Evolutionary conservation across 768 basidiomycete species (phyloP), one percentile per base, ranked within the genome.

Genomic region (Leccinum subtestaceum): DNA sequence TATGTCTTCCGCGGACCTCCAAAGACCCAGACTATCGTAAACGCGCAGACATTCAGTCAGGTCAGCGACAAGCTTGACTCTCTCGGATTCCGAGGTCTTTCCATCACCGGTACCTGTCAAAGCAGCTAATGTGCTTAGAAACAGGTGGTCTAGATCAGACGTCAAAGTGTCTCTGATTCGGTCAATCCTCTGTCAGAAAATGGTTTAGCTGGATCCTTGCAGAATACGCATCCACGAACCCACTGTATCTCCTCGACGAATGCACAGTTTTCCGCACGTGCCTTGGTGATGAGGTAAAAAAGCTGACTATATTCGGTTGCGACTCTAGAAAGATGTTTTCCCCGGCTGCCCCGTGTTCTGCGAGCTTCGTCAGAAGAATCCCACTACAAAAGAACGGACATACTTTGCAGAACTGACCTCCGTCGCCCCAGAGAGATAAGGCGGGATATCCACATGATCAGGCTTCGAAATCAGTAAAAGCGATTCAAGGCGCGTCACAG

Each of bases 221-320:
- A 58, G 27, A 62, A 34, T 19, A 57, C 34, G 65, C 61, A 64
- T 63, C 70, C 59, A 80, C 78, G 72, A 70, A 98, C 96, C 83
- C 89, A 91, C 80, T 93, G 87, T 5, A 95, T 81, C 63, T 91
- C 88, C 56, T 87, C 82, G 3, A 96, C 85, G 63, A 93, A 95
- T 2, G 78, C 83, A 62, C 93, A 94, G 2, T 84, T 82, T 65
- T 95, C 90, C 10, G 76, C 75, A 6, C 83, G 79, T 11, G 95
- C 93, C 72, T 97, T 96, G 19, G 85, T 82, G 25, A 84, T 82
- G 63, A 97, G 91, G 71, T 99, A 99, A 25, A 94, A 79, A 19
- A 98, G 80, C 69, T 98, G 95, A 10, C 84, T 91, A 69, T 96
- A 98, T 73, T 98, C 97, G 9, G 86, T 80, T 13, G 95, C 93